These are phyloP conservation scores for Stachybotrys chlorohalonatus DNA, from an alignment of 2,329 filamentous ascomycete species.

Conservation along the genomic window DNA sequence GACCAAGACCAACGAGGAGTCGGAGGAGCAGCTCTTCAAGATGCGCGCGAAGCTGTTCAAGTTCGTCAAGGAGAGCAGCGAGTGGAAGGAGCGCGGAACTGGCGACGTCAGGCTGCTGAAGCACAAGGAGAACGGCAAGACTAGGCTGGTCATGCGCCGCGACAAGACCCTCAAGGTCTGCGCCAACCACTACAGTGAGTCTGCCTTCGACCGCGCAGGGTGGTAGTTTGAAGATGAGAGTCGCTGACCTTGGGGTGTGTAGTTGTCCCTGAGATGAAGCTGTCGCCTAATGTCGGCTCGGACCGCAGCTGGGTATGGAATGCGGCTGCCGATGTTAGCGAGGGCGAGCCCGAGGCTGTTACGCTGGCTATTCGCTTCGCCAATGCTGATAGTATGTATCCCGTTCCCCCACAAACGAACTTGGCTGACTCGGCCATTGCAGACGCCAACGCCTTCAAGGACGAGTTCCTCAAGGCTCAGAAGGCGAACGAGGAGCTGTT, in stretches of 20 bases:
- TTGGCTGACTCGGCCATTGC: constrained; percentile 14
- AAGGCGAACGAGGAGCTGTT: constrained; percentile 91
- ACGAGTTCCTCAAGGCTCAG: constrained; percentile 93
- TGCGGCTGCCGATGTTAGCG: constrained; percentile 91
- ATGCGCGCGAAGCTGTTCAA: constrained; percentile 99
- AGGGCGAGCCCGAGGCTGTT: constrained; percentile 92
- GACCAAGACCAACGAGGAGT: constrained; percentile 95
- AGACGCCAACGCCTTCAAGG: constrained; percentile 98
- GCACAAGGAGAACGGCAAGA: constrained; percentile 98
- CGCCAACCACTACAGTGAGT: constrained; percentile 98
- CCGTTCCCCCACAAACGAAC: not conserved
- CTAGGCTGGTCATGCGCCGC: constrained; percentile 92
- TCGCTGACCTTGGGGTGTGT: constrained; percentile 1
- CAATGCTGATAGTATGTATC: constrained; percentile 83
- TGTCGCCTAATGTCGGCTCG: constrained; percentile 93
- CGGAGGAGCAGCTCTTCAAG: constrained; percentile 96
- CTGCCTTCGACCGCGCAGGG: too few species aligned
- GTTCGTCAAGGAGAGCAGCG: constrained; percentile 82
- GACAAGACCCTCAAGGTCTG: constrained; percentile 99
- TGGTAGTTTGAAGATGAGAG: too few species aligned
- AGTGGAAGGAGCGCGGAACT: constrained; percentile 99
- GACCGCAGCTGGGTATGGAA: constrained; percentile 99
- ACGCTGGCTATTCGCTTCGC: constrained; percentile 96
- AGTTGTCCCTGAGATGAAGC: constrained; percentile 99
- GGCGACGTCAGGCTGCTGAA: constrained; percentile 94